Base-by-base conservation (phyloP, 164 flowering plant genomes). In the Warburgia ugandensis region DNA sequence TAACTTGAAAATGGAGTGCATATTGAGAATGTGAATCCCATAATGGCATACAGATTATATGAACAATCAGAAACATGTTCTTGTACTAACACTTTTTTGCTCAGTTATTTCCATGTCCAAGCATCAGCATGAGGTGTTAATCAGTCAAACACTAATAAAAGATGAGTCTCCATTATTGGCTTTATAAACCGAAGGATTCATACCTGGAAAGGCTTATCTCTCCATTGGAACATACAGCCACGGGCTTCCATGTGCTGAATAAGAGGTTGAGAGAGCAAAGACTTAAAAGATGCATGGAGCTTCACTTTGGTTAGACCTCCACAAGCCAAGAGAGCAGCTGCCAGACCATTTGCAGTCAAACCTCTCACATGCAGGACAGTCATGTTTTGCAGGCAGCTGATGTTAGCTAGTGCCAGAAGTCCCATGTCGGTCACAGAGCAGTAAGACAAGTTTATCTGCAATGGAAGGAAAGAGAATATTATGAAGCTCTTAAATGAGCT, bases 391-490 rank as follows among this genome's bases (percentile, higher is more conserved):
- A 90, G 64, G 61, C 89, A 77, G 57, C 89, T 70, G 49, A 90
- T 70, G 71, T 82, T 80, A 49, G 86, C 86, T n/a, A 90, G 76
- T 38, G 91, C 73, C 63, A 86, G 57, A 6, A 90, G 69, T 22
- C 97, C 94, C 35, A 80, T 71, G 52, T 90, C 91, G 1, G 91
- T 77, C 7, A 90, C 77, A 5, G 86, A 77, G 54, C 75, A 80
- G 45, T 79, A 79, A 5, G 97, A 90, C 65, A 90, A 55, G 54
- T 80, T 90, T 54, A 90, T 80, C 97, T 90, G 87, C 63, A 62
- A 33, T 48, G 9, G 19, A 3, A 16, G 40, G 22, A 22, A 22
- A 6, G 9, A 20, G 12, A 32, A 4, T 5, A 7, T 17, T 11
- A 32, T 21, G 12, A 20, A 14, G n/a, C 27, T 22, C 44, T 13